Evolutionary conservation across 108 stramenopile species (phyloP), one percentile per base, ranked within the genome.

Genomic region (Epithemia pelagica): DNA sequence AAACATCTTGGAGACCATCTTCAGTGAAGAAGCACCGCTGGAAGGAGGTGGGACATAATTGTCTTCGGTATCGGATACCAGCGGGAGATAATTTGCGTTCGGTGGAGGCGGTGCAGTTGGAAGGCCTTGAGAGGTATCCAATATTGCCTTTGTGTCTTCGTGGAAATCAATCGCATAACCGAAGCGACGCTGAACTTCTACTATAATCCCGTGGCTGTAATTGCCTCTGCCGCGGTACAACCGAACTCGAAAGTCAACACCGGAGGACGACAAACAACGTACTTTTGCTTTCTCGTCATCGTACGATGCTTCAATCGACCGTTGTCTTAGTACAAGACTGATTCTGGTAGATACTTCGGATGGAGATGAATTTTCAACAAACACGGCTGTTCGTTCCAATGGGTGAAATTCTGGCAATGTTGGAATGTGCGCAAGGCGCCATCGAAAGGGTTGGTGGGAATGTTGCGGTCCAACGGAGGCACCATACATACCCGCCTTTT

Each of bases 151-250:
- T 0, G 77, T 80, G 37, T 86, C 83, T 8, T 29, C 23, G 56
- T 77, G 62, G 65, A 82, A 89, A 52, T 64, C 66, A 19, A 78
- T 28, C 19, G 77, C 69, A 27, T 64, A 66, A 22, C 88, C 88
- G 55, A 76, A 76, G 25, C 81, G 56, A n/a, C 88, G 81, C 52
- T 89, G 88, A 26, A 89, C 85, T 74, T 89, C 88, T 31, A 84
- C 88, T 31, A 86, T 84, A 59, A 86, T 80, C 1, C 83, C 83
- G 61, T 84, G 72, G 21, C 58, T 61, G 63, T 70, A 80, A 28
- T 71, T 59, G 22, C 61, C 69, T 24, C 78, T 61, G 29, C 81
- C 81, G 8, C 78, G 76, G 65, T 86, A 89, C 54, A 89, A 77
- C 3, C 81, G 81, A 54, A 89, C 70, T 55, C 83, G 76, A 58